Evolutionary conservation across 305 asterid genomes (phyloP).

Genomic region (Fraxinus paxiana): DNA sequence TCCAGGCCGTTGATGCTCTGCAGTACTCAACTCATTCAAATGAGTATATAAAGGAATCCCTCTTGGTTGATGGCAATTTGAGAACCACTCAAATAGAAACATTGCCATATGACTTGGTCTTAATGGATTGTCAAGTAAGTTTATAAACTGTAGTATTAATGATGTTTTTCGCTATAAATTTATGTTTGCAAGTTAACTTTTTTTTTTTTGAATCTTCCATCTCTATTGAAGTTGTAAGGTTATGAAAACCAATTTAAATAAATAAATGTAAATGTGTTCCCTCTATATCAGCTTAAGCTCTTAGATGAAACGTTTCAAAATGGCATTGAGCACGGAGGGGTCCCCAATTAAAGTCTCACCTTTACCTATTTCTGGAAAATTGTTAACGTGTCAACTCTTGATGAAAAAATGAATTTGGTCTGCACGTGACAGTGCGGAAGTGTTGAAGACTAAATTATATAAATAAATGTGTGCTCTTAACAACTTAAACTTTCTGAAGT

Average conservation of each 20-base stretch:
- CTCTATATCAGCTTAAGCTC: background rate
- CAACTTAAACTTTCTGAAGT: background rate
- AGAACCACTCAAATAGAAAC: conserved; percentile 15
- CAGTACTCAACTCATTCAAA: conserved; percentile 24
- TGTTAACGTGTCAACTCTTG: background rate
- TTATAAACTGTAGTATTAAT: background rate
- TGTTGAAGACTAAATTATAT: background rate
- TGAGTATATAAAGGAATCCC: conserved; percentile 23
- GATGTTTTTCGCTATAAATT: background rate
- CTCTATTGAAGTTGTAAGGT: background rate
- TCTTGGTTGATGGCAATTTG: conserved; percentile 24
- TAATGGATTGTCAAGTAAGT: conserved; percentile 97
- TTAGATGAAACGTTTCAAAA: background rate
- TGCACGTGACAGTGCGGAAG: background rate
- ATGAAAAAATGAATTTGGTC: background rate
- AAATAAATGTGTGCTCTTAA: background rate
- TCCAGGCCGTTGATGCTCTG: conserved; percentile 68
- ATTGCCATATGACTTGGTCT: conserved; percentile 61
- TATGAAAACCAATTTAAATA: background rate
- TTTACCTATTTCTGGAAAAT: background rate
- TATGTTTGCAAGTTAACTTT: background rate
- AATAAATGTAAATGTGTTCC: background rate
- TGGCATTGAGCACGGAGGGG: background rate
- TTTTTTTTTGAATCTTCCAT: background rate
- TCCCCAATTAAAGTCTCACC: background rate